Conservation (phyloP, 495 filamentous ascomycete species). For the Darksidea phi region DNA sequence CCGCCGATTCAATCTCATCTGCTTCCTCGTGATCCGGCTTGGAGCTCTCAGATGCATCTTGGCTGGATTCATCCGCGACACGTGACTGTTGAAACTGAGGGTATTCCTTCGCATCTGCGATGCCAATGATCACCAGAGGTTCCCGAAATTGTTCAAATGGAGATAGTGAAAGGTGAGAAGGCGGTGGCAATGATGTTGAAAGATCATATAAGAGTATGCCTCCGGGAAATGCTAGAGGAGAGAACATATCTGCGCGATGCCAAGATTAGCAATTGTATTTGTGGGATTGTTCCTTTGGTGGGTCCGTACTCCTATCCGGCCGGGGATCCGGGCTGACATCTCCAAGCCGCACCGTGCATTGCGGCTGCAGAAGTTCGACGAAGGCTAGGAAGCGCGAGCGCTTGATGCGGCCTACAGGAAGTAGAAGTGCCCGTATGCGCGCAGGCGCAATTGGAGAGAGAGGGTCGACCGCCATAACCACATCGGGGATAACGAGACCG, state of each 20-base stretch:
- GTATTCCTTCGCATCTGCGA: slow-evolving; percentile 58
- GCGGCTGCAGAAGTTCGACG: slow-evolving; percentile 69
- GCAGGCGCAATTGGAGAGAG: slow-evolving; percentile 86
- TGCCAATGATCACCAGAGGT: slow-evolving; percentile 72
- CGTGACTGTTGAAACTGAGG: slow-evolving; percentile 26
- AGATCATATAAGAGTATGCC: slow-evolving; percentile 90
- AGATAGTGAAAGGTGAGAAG: slow-evolving; percentile 72
- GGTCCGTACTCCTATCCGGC: slow-evolving; percentile 77
- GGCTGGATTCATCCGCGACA: slow-evolving; percentile 11
- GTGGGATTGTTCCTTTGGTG: background rate
- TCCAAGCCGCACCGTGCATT: slow-evolving; percentile 82
- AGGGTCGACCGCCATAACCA: slow-evolving; percentile 74
- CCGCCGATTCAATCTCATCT: slow-evolving; percentile 59
- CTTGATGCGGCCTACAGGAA: slow-evolving; percentile 83
- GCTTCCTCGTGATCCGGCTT: slow-evolving; percentile 44
- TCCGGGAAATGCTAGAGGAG: slow-evolving; percentile 84
- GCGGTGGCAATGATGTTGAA: slow-evolving; percentile 71
- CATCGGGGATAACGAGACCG: slow-evolving; percentile 20
- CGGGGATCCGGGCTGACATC: slow-evolving; percentile 87
- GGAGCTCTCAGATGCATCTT: background rate
- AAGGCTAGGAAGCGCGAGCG: slow-evolving; percentile 77
- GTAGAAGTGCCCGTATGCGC: slow-evolving; percentile 75
- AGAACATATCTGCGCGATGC: slow-evolving; percentile 77
- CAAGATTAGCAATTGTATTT: slow-evolving; percentile 40
- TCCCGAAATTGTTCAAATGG: slow-evolving; percentile 86